Evolutionary conservation across 2,329 filamentous ascomycete species (phyloP).

Genomic region (Ceratocystiopsis brevicomis): DNA sequence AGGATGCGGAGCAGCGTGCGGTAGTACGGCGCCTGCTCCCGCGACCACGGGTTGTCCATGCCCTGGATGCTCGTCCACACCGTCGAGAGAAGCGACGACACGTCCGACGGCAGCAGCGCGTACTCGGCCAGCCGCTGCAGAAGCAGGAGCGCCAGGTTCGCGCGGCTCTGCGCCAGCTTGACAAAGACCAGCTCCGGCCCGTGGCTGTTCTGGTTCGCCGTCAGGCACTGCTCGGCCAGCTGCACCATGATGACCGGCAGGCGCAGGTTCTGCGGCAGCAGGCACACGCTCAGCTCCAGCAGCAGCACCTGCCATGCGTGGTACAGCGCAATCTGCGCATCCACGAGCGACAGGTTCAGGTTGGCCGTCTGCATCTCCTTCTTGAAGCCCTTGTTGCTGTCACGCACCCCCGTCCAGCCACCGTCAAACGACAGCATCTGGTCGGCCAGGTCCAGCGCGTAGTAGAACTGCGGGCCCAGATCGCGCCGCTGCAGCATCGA

Average conservation of each 20-base stretch:
- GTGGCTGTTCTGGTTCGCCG: constrained; percentile 49
- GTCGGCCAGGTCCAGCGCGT: constrained; percentile 57
- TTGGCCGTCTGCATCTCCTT: constrained; percentile 77
- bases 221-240: constrained; percentile 59
- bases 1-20: constrained; percentile 68
- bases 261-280: constrained; percentile 30
- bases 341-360: constrained; percentile 74
- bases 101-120: constrained; percentile 28
- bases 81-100: constrained; percentile 30
- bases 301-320: constrained; percentile 80
- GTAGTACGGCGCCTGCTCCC: constrained; percentile 48
- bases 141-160: constrained; percentile 64
- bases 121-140: constrained; percentile 58
- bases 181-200: constrained; percentile 69
- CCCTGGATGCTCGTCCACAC: constrained; percentile 33
- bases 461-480: constrained; percentile 65
- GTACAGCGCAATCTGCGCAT: constrained; percentile 74
- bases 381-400: constrained; percentile 39
- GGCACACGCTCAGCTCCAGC: constrained; percentile 56
- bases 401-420: constrained; percentile 51
- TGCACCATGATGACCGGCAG: constrained; percentile 38
- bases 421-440: constrained; percentile 59
- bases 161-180: constrained; percentile 54
- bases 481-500: constrained; percentile 45
- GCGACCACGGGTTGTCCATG: constrained; percentile 33